phyloP scores from a whole-genome alignment of 2,329 filamentous ascomycete genomes.

The Penicillium hesseltinei region DNA sequence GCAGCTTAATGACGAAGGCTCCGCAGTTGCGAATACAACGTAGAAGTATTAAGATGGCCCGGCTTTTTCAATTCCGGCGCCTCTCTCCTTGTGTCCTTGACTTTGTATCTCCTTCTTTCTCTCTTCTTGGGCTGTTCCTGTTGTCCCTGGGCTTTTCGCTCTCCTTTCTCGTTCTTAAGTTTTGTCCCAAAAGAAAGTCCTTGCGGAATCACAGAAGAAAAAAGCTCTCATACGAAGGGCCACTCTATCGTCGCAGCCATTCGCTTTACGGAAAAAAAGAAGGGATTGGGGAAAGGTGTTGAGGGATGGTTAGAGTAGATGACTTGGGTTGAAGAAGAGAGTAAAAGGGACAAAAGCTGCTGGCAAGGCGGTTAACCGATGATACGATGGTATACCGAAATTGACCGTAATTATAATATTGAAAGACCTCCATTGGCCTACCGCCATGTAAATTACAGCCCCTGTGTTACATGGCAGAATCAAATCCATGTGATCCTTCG shows the following conservation, averaged over 20 bases:
- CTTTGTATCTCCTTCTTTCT: slow-evolving; percentile 19
- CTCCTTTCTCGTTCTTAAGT: slow-evolving; percentile 14
- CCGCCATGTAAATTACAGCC: slow-evolving; percentile 9
- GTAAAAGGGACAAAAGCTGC: slow-evolving; percentile 26
- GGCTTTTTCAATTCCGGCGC: slow-evolving; percentile 4
- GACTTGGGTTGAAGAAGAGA: slow-evolving; percentile 21
- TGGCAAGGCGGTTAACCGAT: slow-evolving; percentile 20
- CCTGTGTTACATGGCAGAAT: slow-evolving; percentile 1
- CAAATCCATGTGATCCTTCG: slow-evolving; percentile 20
- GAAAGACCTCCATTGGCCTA: background rate
- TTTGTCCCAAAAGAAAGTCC: slow-evolving; percentile 15
- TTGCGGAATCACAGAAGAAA: slow-evolving; percentile 29
- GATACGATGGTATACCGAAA: background rate
- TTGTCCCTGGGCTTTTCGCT: slow-evolving; percentile 15
- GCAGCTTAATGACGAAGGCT: slow-evolving; percentile 15
- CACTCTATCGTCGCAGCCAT: slow-evolving; percentile 35
- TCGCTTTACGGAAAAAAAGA: slow-evolving; percentile 40
- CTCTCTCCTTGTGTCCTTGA: slow-evolving; percentile 11
- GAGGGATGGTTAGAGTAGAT: slow-evolving; percentile 12
- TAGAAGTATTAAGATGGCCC: slow-evolving; percentile 11
- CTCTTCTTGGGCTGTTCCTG: slow-evolving; percentile 5
- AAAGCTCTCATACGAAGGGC: slow-evolving; percentile 37
- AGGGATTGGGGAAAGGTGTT: slow-evolving; percentile 19
- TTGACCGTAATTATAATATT: background rate
- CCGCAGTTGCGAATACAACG: slow-evolving; percentile 18